A percentile compares a stretch with the other conserved stretches of the same genome.
phyloP scores from a whole-genome alignment of 352 stramenopile genomes.

The Pythium dissotocum region DNA sequence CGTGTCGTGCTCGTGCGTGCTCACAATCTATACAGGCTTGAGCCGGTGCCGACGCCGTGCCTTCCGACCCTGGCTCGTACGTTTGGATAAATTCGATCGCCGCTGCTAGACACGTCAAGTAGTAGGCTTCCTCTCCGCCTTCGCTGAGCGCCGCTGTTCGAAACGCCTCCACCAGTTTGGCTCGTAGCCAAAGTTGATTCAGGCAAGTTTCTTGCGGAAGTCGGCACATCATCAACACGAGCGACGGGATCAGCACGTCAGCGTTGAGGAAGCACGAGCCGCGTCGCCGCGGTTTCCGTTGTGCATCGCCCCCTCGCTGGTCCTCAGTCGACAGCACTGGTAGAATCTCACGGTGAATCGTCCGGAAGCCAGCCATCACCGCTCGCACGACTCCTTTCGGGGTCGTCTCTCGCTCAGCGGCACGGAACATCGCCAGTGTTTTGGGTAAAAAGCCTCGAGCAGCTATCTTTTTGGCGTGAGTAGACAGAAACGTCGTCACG shows the following conservation, averaged over 20 bases:
- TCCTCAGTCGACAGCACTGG: slow-evolving; percentile 14
- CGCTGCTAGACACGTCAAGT: slow-evolving; percentile 33
- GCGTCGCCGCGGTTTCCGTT: slow-evolving; percentile 5
- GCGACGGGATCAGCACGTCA: slow-evolving; percentile 34
- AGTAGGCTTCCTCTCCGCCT: slow-evolving; percentile 37
- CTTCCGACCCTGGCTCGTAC: slow-evolving; percentile 11
- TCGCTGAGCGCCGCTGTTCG: slow-evolving; percentile 20
- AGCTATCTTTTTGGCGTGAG: slow-evolving; percentile 2
- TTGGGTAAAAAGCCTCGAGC: slow-evolving; percentile 24
- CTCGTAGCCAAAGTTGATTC: slow-evolving; percentile 28
- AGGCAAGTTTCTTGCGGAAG: slow-evolving; percentile 18
- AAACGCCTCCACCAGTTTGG: slow-evolving; percentile 30
- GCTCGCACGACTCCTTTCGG: slow-evolving; percentile 28
- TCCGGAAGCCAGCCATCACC: slow-evolving; percentile 31
- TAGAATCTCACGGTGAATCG: slow-evolving; percentile 28
- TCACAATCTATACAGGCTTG: slow-evolving; percentile 11
- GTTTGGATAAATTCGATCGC: slow-evolving; percentile 35
- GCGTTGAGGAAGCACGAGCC: slow-evolving; percentile 31
- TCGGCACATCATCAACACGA: slow-evolving; percentile 37
- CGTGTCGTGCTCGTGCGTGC: not conserved
- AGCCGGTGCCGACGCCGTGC: not conserved
- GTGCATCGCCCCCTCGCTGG: not conserved
- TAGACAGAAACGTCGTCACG: slow-evolving; percentile 8
- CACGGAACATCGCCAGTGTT: slow-evolving; percentile 25
- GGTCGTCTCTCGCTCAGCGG: slow-evolving; percentile 28